Conservation (phyloP, 2,329 filamentous ascomycete species). For the Aspergillus sp. region DNA sequence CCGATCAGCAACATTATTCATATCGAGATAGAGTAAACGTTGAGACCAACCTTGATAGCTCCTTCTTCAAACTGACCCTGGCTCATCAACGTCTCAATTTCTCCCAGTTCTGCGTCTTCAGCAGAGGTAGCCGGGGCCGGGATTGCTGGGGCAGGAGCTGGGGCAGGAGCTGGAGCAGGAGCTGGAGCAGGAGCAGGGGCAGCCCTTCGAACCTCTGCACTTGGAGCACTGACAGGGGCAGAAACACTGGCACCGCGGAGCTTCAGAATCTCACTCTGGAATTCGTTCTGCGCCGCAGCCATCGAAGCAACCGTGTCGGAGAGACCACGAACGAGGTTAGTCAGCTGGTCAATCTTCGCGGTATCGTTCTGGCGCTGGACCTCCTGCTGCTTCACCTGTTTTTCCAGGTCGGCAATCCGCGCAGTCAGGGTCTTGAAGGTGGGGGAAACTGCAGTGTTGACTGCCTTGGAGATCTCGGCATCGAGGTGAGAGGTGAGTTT, state of each 20-base stretch:
- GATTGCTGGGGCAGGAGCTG: slow-evolving; percentile 5
- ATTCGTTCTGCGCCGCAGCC: slow-evolving; percentile 41
- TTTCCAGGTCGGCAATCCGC: slow-evolving; percentile 67
- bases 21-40: neutral
- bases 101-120: slow-evolving; percentile 42
- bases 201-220: slow-evolving; percentile 15
- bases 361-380: slow-evolving; percentile 53
- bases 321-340: slow-evolving; percentile 50
- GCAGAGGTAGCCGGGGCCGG: slow-evolving; percentile 22
- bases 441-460: slow-evolving; percentile 65
- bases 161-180: slow-evolving; percentile 9
- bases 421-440: slow-evolving; percentile 64
- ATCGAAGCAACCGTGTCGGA: slow-evolving; percentile 53
- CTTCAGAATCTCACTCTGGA: slow-evolving; percentile 41
- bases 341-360: slow-evolving; percentile 62
- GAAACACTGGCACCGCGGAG: slow-evolving; percentile 31
- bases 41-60: slow-evolving; percentile 41
- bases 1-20: slow-evolving; percentile 16
- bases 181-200: slow-evolving; percentile 12
- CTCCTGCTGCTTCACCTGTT: slow-evolving; percentile 54
- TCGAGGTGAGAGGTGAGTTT: slow-evolving; percentile 69
- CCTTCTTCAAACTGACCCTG: slow-evolving; percentile 44
- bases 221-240: slow-evolving; percentile 9
- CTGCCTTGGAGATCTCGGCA: slow-evolving; percentile 60
- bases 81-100: slow-evolving; percentile 42